A percentile compares a stretch with the other conserved stretches of the same genome.
These are phyloP conservation scores for Talaromyces sp. DNA, from an alignment of 2,329 filamentous ascomycete species.

Conservation along the genomic window DNA sequence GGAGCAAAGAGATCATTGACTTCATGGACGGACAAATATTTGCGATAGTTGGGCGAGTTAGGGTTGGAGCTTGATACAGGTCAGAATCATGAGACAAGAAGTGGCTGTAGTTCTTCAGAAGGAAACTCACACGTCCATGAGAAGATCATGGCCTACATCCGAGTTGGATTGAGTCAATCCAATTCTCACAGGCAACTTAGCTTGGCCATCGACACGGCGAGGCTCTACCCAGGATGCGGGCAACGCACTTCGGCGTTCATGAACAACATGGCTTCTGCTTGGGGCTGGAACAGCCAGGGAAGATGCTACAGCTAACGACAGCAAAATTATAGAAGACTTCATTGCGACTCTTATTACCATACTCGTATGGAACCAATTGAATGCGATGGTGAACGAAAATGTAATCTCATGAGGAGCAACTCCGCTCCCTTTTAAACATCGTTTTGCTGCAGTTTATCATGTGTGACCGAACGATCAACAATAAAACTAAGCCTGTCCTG, in stretches of 20 bases:
- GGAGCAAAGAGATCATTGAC: conserved; percentile 38
- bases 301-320: conserved; percentile 21
- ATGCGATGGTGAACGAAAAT: background rate
- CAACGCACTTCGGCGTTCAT: conserved; percentile 31
- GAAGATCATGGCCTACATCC: conserved; percentile 28
- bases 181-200: conserved; percentile 22
- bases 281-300: conserved; percentile 25
- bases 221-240: conserved; percentile 28
- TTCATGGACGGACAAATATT: conserved; percentile 31
- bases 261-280: conserved; percentile 25
- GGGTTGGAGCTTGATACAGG: conserved; percentile 32
- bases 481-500: background rate
- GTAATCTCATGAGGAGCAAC: background rate
- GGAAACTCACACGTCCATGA: conserved; percentile 31
- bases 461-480: background rate
- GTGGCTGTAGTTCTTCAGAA: background rate
- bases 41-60: conserved; percentile 35
- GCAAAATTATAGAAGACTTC: conserved; percentile 25
- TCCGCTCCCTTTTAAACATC: background rate
- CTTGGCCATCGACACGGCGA: conserved; percentile 23
- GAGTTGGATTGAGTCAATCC: conserved; percentile 26
- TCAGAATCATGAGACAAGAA: background rate
- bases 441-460: background rate
- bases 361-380: background rate
- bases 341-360: conserved; percentile 18